Conservation (phyloP, 2,329 filamentous ascomycete genomes). For the Paradendryphiella salina region DNA sequence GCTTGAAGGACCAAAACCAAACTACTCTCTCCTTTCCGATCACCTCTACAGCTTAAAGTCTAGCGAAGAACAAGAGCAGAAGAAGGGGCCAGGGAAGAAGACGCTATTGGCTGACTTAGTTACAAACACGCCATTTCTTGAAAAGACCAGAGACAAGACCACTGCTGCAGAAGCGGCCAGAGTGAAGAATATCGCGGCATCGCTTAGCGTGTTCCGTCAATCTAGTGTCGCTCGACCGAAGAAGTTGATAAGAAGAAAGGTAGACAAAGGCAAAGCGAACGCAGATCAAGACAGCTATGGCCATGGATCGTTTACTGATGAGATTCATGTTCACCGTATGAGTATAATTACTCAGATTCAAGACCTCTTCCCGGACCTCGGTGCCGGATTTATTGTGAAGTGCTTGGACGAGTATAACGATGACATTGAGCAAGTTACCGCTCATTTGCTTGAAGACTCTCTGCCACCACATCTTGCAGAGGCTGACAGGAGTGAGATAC, state of each 20-base stretch:
- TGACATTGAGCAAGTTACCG: constrained; percentile 76
- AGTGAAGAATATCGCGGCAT: constrained; percentile 63
- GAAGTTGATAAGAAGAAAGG: constrained; percentile 59
- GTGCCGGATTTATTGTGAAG: constrained; percentile 77
- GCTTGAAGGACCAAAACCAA: constrained; percentile 67
- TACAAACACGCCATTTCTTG: constrained; percentile 75
- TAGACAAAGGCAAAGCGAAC: constrained; percentile 68
- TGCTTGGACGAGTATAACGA: constrained; percentile 79
- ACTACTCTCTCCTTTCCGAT: constrained; percentile 76
- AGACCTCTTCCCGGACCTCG: constrained; percentile 87
- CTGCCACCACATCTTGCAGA: constrained; percentile 68
- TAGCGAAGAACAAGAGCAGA: constrained; percentile 65
- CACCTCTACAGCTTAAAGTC: constrained; percentile 79
- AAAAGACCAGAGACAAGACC: constrained; percentile 61
- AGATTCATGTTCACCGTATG: constrained; percentile 77
- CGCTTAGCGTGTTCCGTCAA: constrained; percentile 61
- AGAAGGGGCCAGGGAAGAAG: constrained; percentile 45
- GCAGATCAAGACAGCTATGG: constrained; percentile 42
- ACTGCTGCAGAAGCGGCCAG: constrained; percentile 57
- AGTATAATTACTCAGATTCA: constrained; percentile 88
- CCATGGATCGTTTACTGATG: constrained; percentile 44
- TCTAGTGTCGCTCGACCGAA: constrained; percentile 57
- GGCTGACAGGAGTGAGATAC: constrained; percentile 65
- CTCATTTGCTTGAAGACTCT: constrained; percentile 77
- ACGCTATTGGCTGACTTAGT: constrained; percentile 82